Evolutionary conservation across 371 early-diverging fungal genomes (phyloP), one percentile per base, ranked within the genome.

Genomic region (Apophysomyces trapeziformis): DNA sequence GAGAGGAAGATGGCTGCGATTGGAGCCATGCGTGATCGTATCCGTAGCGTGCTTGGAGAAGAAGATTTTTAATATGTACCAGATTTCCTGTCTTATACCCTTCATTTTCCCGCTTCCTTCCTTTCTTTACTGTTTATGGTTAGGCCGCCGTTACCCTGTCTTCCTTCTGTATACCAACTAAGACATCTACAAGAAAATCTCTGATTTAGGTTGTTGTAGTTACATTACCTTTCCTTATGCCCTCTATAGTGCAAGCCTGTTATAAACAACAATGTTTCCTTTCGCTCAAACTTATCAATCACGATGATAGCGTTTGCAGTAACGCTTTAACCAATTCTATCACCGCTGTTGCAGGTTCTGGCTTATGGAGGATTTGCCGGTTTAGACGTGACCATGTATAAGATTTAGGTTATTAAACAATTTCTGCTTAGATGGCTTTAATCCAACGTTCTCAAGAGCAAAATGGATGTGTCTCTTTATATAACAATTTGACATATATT

Each of bases 1-100:
- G 87, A 86, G 39, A 74, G 74, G 54, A 89, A 89, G 67, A 64
- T 77, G 41, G 84, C 80, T 18, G 74, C 75, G 5, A 70, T 86
- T 37, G 82, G 80, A 38, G 84, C 82, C 4, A 59, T 86, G 35
- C 72, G 83, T 60, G 82, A 82, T 64, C 79, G 78, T 54, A 80
- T 86, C 57, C 54, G 54, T 50, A 26, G 21, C 9, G 57, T 56
- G 39, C 54, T 63, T 38, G 21, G 21, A 50, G 54, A 50, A 21
- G 54, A 50, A 50, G 54, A 50, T 16, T 21, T 50, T 21, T 50
- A 50, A 50, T 50, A 3, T 47, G 7, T 13, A 11, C 11, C 13
- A 1, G n/a, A 14, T 9, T 47, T 50, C 21, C 11, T 50, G 21
- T 50, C 0, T 50, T 16, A 50, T 50, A 50, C 54, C 54, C 47